Evolutionary conservation across 148 eudicot genomes (phyloP).

Genomic region (Rhododendron vialii): DNA sequence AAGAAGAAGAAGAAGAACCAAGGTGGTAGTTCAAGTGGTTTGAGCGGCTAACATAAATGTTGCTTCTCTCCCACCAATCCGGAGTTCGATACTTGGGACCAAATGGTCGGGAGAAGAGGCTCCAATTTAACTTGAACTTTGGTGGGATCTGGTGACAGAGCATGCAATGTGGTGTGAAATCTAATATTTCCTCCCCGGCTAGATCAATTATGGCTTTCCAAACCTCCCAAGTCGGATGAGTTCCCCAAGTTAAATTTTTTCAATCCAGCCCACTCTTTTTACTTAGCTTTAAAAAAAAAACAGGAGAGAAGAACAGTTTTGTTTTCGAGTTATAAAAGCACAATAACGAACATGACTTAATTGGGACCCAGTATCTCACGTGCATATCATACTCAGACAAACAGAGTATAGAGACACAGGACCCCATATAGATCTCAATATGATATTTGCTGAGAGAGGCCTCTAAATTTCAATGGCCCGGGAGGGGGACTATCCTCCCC

Average conservation of each 20-base stretch:
- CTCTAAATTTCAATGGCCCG: background rate
- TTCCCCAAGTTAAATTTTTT: background rate
- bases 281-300: too few relatives aligned
- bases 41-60: background rate
- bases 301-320: background rate
- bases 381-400: background rate
- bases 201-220: too few relatives aligned
- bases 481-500: background rate
- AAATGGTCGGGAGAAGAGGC: too few relatives aligned
- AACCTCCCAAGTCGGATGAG: background rate
- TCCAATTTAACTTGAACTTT: too few relatives aligned
- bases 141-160: too few relatives aligned
- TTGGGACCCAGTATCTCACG: background rate
- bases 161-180: too few relatives aligned
- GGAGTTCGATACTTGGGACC: too few relatives aligned
- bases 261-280: too few relatives aligned
- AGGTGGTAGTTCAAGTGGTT: too few relatives aligned
- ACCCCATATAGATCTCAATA: background rate
- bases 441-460: background rate
- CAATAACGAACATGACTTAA: background rate
- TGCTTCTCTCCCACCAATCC: background rate
- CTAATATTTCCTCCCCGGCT: too few relatives aligned
- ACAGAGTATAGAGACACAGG: background rate
- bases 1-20: background rate
- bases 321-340: background rate